These are phyloP conservation scores for Heliamphora exappendiculata DNA, from an alignment of 148 eudicot genomes.

Conservation along the genomic window DNA sequence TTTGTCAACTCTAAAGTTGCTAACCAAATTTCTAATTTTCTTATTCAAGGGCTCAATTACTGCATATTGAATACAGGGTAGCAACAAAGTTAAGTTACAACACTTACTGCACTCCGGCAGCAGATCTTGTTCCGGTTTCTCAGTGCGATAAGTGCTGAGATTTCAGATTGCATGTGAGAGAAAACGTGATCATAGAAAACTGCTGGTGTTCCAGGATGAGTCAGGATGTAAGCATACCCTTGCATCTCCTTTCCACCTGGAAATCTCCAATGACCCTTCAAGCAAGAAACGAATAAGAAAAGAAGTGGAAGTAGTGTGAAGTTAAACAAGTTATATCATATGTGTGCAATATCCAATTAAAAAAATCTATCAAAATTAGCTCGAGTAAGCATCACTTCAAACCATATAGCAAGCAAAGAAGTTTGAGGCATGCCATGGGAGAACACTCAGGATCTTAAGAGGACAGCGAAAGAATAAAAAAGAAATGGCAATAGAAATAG, in stretches of 20 bases:
- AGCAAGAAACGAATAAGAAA: not conserved
- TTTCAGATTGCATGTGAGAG: slow-evolving; percentile 45
- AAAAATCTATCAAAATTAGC: not conserved
- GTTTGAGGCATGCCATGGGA: not conserved
- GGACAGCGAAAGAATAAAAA: not conserved
- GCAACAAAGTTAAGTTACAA: not conserved
- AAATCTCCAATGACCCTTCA: slow-evolving; percentile 99
- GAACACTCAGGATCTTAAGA: not conserved
- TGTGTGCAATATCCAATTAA: not conserved
- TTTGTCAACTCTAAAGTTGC: not conserved
- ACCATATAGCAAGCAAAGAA: not conserved
- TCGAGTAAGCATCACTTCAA: not conserved
- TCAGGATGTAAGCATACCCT: slow-evolving; percentile 94
- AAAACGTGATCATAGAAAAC: slow-evolving; percentile 91
- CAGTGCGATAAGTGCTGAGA: slow-evolving; percentile 54
- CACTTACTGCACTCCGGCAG: slow-evolving; percentile 86
- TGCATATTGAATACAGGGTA: not conserved
- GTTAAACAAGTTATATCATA: not conserved
- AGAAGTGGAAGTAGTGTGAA: not conserved
- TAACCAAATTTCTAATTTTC: not conserved
- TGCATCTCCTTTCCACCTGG: slow-evolving; percentile 99
- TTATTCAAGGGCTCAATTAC: not conserved
- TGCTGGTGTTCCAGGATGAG: slow-evolving; percentile 98
- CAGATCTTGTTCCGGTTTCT: slow-evolving; percentile 73
- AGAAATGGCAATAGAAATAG: not conserved